Evolutionary conservation across 345 rosid genomes (phyloP).

Genomic region (Fremontodendron californicum): DNA sequence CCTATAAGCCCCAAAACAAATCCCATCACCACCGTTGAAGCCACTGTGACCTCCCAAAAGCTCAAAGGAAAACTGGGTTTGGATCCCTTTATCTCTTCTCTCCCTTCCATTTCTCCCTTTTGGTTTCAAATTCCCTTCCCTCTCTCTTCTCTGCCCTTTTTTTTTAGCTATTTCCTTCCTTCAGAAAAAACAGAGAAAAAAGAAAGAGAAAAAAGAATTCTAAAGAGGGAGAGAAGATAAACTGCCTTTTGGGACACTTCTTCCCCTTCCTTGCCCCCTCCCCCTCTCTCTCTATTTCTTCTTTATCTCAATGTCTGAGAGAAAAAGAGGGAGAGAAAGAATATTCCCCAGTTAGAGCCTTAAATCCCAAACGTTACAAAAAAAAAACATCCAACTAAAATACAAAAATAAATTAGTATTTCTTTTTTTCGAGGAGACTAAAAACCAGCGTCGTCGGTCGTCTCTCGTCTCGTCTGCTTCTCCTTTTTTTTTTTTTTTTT

Average conservation of each 20-base stretch:
- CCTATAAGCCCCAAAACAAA: slow-evolving; percentile 50
- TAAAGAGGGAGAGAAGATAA: background rate
- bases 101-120: slow-evolving; percentile 14
- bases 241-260: slow-evolving; percentile 31
- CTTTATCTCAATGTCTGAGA: background rate
- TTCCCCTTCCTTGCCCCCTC: slow-evolving; percentile 2
- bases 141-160: slow-evolving; percentile 7
- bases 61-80: slow-evolving; percentile 44
- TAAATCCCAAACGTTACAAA: background rate
- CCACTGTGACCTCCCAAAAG: slow-evolving; percentile 63
- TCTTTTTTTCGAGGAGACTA: background rate
- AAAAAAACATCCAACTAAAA: background rate
- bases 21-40: slow-evolving; percentile 54
- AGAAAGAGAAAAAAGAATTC: slow-evolving; percentile 3
- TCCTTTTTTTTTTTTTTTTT: background rate
- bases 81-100: slow-evolving; percentile 14
- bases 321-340: slow-evolving; percentile 14
- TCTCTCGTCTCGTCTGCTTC: too few species aligned
- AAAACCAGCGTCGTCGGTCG: background rate
- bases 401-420: background rate
- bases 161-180: background rate
- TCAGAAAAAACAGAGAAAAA: slow-evolving; percentile 8
- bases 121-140: slow-evolving; percentile 23
- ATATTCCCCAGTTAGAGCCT: slow-evolving; percentile 16
- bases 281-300: background rate